phyloP scores from a whole-genome alignment of 1,284 basidiomycete genomes.

The Chiua sp. region DNA sequence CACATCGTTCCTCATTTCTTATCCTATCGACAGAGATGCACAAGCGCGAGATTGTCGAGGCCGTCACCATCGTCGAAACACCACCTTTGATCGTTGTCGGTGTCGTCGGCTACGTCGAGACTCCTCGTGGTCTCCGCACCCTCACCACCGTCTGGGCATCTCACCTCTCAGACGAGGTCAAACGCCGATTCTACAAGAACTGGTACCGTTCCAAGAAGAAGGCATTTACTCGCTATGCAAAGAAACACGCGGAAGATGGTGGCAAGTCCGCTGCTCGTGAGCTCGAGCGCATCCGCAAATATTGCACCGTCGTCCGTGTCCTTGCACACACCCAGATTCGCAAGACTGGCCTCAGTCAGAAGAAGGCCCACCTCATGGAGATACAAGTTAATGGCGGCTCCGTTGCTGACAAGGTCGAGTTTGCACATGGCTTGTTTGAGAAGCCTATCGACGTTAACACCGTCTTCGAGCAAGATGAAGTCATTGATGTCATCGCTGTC shows the following conservation, averaged over 20 bases:
- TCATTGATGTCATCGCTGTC: constrained; percentile 96
- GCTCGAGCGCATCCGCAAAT: constrained; percentile 99
- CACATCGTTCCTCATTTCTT: constrained; percentile 3
- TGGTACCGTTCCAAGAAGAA: constrained; percentile 99
- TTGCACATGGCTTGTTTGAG: constrained; percentile 95
- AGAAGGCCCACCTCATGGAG: constrained; percentile 99
- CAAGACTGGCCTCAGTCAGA: constrained; percentile 98
- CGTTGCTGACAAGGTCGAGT: constrained; percentile 98
- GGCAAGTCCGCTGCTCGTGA: constrained; percentile 95
- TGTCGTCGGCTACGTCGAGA: constrained; percentile 99
- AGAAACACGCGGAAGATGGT: constrained; percentile 97
- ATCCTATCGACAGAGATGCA: constrained; percentile 81
- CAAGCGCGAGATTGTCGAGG: constrained; percentile 99
- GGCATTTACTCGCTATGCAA: constrained; percentile 99
- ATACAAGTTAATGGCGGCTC: constrained; percentile 99
- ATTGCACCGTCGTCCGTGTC: constrained; percentile 99
- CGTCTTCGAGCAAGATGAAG: constrained; percentile 98
- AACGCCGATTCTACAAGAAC: constrained; percentile 99
- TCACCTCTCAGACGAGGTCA: constrained; percentile 88
- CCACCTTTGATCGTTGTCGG: constrained; percentile 98
- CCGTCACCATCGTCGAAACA: constrained; percentile 96
- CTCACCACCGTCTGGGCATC: constrained; percentile 86
- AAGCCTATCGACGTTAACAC: constrained; percentile 90
- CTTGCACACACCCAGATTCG: constrained; percentile 99
- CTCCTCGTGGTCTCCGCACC: constrained; percentile 96